A percentile compares a stretch with the other conserved stretches of the same genome.
phyloP scores from a whole-genome alignment of 768 basidiomycete genomes.

The Pleurotus salmoneostramineus region DNA sequence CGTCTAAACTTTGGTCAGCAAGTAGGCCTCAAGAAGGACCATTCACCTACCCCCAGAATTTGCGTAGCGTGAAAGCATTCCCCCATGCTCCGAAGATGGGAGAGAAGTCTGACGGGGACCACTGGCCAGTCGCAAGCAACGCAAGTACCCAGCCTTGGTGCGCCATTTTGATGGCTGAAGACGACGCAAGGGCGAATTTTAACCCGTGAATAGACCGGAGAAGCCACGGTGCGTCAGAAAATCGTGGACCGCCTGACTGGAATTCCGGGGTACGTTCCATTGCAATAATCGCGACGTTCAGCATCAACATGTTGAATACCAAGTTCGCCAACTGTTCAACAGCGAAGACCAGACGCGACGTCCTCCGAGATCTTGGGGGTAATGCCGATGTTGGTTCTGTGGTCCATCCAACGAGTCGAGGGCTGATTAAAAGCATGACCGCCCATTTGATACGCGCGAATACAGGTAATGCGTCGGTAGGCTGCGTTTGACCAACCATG shows the following conservation, averaged over 20 bases:
- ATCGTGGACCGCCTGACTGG: neutral
- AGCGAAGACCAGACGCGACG: neutral
- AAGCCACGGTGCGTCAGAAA: neutral
- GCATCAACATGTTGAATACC: neutral
- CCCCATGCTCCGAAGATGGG: slow-evolving; percentile 21
- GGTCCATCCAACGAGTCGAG: neutral
- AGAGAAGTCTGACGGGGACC: slow-evolving; percentile 21
- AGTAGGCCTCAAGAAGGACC: neutral
- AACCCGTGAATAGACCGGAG: neutral
- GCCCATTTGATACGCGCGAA: neutral
- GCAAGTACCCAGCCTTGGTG: neutral
- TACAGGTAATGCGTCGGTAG: neutral
- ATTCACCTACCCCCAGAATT: slow-evolving; percentile 26
- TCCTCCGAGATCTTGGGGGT: neutral
- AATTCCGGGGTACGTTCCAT: neutral
- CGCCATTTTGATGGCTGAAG: neutral
- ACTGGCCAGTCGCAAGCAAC: neutral
- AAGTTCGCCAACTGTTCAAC: neutral
- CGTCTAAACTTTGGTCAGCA: slow-evolving; percentile 13
- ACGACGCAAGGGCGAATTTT: neutral
- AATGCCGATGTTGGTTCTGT: neutral
- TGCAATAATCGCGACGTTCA: neutral
- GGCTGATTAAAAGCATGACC: neutral
- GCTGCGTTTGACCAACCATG: neutral
- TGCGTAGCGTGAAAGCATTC: slow-evolving; percentile 24